phyloP scores from a whole-genome alignment of 2,329 filamentous ascomycete species.

The Tolypocladium inflatum region DNA sequence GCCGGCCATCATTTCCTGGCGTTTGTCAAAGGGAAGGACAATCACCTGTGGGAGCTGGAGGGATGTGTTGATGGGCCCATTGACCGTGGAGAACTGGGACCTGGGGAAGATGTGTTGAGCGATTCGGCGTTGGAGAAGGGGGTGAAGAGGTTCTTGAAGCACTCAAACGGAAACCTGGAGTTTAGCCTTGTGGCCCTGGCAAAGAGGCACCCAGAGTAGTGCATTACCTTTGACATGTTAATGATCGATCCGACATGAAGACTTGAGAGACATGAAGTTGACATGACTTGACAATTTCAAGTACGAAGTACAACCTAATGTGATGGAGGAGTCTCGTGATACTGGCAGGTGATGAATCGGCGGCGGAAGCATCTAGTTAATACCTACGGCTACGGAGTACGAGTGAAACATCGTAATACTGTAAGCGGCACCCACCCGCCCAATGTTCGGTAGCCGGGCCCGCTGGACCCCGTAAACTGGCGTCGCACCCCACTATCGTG shows the following conservation, averaged over 20 bases:
- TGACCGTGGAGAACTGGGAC: constrained; percentile 46
- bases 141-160: constrained; percentile 31
- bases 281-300: no score
- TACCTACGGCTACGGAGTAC: no score
- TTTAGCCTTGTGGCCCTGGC: constrained; percentile 30
- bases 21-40: constrained; percentile 60
- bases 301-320: no score
- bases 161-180: constrained; percentile 22
- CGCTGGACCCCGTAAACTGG: neutral
- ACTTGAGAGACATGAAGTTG: neutral
- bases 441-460: neutral
- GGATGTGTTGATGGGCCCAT: constrained; percentile 65
- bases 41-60: constrained; percentile 70
- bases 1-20: constrained; percentile 72
- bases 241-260: neutral
- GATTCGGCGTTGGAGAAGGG: constrained; percentile 58
- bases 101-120: constrained; percentile 54
- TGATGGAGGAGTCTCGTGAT: neutral
- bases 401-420: no score
- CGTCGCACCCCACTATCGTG: neutral
- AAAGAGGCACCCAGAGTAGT: constrained; percentile 3
- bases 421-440: neutral
- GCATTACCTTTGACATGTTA: neutral
- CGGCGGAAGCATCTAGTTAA: neutral
- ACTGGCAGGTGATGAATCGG: neutral